Conservation (phyloP, 257 asterid species). For the Solanum peruvianum region DNA sequence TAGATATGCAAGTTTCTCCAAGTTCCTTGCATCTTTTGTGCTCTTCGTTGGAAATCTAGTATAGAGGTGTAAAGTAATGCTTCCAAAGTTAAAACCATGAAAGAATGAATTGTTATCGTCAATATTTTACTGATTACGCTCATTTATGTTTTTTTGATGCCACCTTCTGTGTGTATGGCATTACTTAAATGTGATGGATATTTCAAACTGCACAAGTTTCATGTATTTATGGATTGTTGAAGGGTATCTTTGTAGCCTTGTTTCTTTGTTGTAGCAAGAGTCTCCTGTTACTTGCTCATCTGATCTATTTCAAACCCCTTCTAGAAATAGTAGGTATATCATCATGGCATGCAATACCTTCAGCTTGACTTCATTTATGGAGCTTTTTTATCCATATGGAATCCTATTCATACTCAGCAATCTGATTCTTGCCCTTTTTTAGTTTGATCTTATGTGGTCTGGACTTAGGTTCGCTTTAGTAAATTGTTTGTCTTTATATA, state of each 20-base stretch:
- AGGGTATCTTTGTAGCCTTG: neutral
- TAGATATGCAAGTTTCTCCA: neutral
- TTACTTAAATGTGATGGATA: neutral
- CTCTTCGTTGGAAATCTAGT: neutral
- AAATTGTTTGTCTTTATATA: neutral
- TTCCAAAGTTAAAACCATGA: neutral
- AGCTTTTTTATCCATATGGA: neutral
- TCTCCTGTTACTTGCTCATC: neutral
- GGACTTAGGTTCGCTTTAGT: neutral
- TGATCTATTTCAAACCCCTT: neutral
- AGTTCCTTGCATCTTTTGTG: neutral
- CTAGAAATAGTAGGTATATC: neutral
- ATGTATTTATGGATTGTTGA: neutral
- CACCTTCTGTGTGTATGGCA: neutral
- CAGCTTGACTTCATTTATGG: neutral
- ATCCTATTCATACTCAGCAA: neutral
- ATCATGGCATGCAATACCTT: neutral
- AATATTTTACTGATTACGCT: neutral
- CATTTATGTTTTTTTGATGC: neutral
- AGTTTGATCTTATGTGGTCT: neutral
- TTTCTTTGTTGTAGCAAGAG: neutral
- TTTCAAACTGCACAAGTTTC: neutral
- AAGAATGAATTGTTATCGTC: neutral
- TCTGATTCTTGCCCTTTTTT: neutral
- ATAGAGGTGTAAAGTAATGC: neutral